Base-by-base conservation (phyloP, 2,329 filamentous ascomycete species). In the Penicillium sp. region DNA sequence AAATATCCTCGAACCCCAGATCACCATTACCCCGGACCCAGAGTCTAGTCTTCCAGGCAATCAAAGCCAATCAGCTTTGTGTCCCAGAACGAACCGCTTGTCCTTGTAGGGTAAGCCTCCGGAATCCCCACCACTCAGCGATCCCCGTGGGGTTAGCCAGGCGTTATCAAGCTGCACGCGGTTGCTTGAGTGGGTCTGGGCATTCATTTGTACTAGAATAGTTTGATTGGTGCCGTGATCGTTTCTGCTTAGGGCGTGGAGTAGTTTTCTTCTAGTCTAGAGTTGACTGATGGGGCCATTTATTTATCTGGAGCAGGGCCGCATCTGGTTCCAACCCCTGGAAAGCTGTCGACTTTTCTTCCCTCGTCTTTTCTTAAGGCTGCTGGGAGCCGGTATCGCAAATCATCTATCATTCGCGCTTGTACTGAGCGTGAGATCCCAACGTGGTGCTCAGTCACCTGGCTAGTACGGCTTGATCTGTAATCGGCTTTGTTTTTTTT, bases 1-100 rank as follows among this genome's bases (percentile, higher is more conserved):
- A 66, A 65, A 69, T 62, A 67, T 69, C 67, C 67, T 69, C 66
- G 65, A 69, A 69, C 68, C 63, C 60, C 58, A 59, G 61, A 64
- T 62, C 56, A 55, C 42, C 46, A 50, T 59, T 67, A 62, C 64
- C 63, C 64, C 62, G 60, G 55, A 52, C 54, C 46, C 37, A 21
- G 24, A 28, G 21, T n/a, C 37, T 28, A 34, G 23, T 24, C 45
- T 29, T 26, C 37, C 43, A 18, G 29, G 33, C 34, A 26, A 10
- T 40, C 39, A 10, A 59, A 29, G n/a, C 56, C 58, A 62, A 60
- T 62, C 23, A 48, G 42, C 36, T 31, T 28, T 44, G 21, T 24
- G 33, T 16, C 43, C 19, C 31, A 23, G 34, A 14, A 37, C 24
- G 26, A n/a, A 16, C 23, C 44, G 42, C 42, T 21, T 50, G 44